Evolutionary conservation across 2,329 filamentous ascomycete species (phyloP).

Genomic region (Dactylonectria macrodidyma): DNA sequence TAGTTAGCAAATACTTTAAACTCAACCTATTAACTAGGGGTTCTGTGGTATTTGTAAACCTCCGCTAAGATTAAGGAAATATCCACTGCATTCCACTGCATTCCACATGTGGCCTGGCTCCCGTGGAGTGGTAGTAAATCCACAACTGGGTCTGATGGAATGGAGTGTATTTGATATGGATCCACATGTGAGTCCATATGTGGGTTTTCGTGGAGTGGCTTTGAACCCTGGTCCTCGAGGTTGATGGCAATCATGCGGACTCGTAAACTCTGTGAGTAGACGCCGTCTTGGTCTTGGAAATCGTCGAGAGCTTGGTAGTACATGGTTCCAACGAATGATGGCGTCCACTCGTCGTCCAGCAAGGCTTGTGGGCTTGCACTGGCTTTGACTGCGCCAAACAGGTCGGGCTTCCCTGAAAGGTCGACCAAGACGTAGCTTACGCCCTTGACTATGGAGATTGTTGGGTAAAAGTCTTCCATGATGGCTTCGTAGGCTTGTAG

Average conservation of each 20-base stretch:
- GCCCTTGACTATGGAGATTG: conserved; percentile 22
- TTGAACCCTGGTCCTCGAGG: conserved; percentile 33
- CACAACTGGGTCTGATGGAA: too few relatives aligned
- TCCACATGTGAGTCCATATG: too few relatives aligned
- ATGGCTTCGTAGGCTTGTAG: not conserved
- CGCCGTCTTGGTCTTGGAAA: not conserved
- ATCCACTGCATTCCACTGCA: too few relatives aligned
- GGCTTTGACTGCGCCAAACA: conserved; percentile 18
- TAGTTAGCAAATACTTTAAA: too few relatives aligned
- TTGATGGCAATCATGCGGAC: conserved; percentile 37
- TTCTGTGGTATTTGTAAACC: too few relatives aligned
- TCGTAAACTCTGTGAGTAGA: conserved; percentile 10
- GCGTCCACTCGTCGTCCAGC: conserved; percentile 27
- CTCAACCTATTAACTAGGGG: too few relatives aligned
- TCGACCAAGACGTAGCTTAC: conserved; percentile 21
- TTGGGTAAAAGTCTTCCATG: not conserved
- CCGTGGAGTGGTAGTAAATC: too few relatives aligned
- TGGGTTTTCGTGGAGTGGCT: too few relatives aligned
- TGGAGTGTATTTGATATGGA: too few relatives aligned
- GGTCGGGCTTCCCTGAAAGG: conserved; percentile 17
- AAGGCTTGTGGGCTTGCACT: not conserved
- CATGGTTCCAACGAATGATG: conserved; percentile 29
- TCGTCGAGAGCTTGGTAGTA: conserved; percentile 18
- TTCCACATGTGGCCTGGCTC: too few relatives aligned
- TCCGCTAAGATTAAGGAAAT: too few relatives aligned